phyloP scores from a whole-genome alignment of 768 basidiomycete species.

The Cantharellus cinnabarinus region DNA sequence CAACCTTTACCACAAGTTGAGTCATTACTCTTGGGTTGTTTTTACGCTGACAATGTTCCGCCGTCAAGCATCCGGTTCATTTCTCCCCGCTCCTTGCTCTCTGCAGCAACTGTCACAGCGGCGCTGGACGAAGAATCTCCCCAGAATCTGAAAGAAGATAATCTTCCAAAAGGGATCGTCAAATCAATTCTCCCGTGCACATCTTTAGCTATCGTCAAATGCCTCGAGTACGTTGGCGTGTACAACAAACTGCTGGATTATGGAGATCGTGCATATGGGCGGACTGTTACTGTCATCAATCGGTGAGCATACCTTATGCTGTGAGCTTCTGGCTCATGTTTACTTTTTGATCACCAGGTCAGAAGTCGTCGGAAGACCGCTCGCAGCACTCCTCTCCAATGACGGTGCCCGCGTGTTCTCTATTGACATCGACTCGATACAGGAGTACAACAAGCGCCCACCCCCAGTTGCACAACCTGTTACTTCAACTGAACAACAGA shows the following conservation, averaged over 20 bases:
- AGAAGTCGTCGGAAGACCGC: constrained; percentile 89
- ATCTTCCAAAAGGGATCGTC: constrained; percentile 64
- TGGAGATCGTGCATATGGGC: constrained; percentile 87
- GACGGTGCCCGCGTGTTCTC: constrained; percentile 93
- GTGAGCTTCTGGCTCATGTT: not conserved
- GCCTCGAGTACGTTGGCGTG: constrained; percentile 72
- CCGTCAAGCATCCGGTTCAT: constrained; percentile 76
- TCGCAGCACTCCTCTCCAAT: constrained; percentile 89
- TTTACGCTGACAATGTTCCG: not conserved
- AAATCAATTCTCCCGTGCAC: constrained; percentile 97
- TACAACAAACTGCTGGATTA: constrained; percentile 86
- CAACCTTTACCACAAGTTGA: constrained; percentile 84
- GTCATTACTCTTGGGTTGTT: not conserved
- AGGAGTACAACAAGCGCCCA: constrained; percentile 94
- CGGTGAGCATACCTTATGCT: constrained; percentile 26
- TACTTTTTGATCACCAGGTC: constrained; percentile 30
- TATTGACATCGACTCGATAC: constrained; percentile 86
- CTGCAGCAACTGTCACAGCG: constrained; percentile 10
- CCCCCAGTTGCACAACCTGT: constrained; percentile 10
- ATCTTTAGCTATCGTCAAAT: constrained; percentile 90
- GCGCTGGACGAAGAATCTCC: not conserved
- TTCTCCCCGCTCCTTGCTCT: constrained; percentile 45
- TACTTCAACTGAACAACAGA: constrained; percentile 18
- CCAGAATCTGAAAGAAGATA: constrained; percentile 19
- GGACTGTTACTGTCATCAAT: constrained; percentile 86